These are phyloP conservation scores for Naganishia kalamii DNA, from an alignment of 768 basidiomycete genomes.

Conservation along the genomic window DNA sequence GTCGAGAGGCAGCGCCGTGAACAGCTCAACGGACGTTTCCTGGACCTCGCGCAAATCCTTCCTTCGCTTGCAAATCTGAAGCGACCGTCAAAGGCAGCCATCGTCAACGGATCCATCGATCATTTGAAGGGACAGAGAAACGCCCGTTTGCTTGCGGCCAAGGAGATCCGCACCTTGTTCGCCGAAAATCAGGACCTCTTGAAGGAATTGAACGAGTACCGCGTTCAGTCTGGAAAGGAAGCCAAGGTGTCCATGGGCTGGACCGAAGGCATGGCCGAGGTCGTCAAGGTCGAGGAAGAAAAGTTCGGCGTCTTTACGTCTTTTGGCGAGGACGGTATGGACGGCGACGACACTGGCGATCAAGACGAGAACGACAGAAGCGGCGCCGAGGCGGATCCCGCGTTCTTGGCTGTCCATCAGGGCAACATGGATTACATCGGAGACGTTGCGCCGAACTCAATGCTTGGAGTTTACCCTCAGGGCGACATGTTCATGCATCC, in stretches of 20 bases:
- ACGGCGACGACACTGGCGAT: constrained; percentile 29
- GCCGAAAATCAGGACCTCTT: constrained; percentile 78
- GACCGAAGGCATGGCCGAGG: constrained; percentile 40
- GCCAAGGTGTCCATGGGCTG: constrained; percentile 36
- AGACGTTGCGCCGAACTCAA: not conserved
- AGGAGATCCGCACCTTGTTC: constrained; percentile 72
- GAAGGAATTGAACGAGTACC: constrained; percentile 89
- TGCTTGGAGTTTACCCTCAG: constrained; percentile 8
- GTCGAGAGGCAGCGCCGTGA: constrained; percentile 90
- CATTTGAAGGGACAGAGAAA: constrained; percentile 64
- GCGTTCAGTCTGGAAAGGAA: constrained; percentile 65
- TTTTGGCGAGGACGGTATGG: constrained; percentile 35
- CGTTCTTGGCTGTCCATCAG: not conserved
- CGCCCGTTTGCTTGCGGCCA: constrained; percentile 71
- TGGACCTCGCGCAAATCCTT: constrained; percentile 83
- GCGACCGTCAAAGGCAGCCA: constrained; percentile 90
- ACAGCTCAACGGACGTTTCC: constrained; percentile 84
- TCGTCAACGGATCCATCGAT: constrained; percentile 91
- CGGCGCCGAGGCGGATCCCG: constrained; percentile 11
- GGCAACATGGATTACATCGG: constrained; percentile 3
- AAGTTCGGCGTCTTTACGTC: constrained; percentile 39
- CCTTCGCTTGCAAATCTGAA: constrained; percentile 85
- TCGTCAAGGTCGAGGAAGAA: constrained; percentile 41
- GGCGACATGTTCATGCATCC: constrained; percentile 15
- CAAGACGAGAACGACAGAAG: constrained; percentile 20